Percentiles rank a stretch among this genome's conserved stretches.
Evolutionary conservation across 2,329 filamentous ascomycete genomes (phyloP).

Genomic region (Aureobasidium uvarum): DNA sequence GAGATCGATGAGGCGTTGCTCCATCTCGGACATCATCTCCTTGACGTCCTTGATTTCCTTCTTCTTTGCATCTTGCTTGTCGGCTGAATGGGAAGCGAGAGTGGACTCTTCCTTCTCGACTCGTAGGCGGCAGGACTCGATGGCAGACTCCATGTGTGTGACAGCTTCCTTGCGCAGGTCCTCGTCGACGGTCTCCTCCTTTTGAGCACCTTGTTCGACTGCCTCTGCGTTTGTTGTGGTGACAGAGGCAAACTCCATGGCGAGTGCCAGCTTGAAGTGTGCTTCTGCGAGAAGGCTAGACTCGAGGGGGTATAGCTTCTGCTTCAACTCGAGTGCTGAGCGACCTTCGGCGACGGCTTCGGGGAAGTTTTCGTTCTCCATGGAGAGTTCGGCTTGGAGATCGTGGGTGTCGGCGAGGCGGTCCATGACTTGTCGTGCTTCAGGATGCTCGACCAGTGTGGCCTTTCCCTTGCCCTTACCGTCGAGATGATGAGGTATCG

Average conservation of each 20-base stretch:
- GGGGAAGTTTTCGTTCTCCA: conserved; percentile 90
- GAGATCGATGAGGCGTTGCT: conserved; percentile 69
- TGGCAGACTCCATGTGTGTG: conserved; percentile 69
- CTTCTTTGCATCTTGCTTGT: conserved; percentile 63
- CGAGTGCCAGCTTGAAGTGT: conserved; percentile 93
- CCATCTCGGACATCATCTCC: conserved; percentile 75
- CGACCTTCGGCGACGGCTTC: conserved; percentile 83
- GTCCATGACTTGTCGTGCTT: conserved; percentile 68
- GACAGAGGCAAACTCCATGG: conserved; percentile 87
- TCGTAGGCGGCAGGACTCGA: conserved; percentile 69
- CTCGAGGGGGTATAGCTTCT: conserved; percentile 73
- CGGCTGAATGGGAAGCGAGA: conserved; percentile 55
- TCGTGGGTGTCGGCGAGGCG: conserved; percentile 91
- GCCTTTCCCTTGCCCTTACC: conserved; percentile 48
- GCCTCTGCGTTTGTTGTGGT: conserved; percentile 58
- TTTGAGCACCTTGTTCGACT: conserved; percentile 42
- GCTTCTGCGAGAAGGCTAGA: conserved; percentile 88
- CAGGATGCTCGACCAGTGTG: conserved; percentile 37
- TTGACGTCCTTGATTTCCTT: conserved; percentile 69
- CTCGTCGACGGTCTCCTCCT: conserved; percentile 59
- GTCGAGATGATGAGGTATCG: conserved; percentile 41
- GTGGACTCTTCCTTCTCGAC: conserved; percentile 67
- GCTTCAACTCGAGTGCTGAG: conserved; percentile 73
- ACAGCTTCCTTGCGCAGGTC: conserved; percentile 68
- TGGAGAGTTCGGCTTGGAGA: conserved; percentile 89